A percentile compares a stretch with the other conserved stretches of the same genome.
phyloP scores from a whole-genome alignment of 169 alveolate species.

The Eimeria acervulina region DNA sequence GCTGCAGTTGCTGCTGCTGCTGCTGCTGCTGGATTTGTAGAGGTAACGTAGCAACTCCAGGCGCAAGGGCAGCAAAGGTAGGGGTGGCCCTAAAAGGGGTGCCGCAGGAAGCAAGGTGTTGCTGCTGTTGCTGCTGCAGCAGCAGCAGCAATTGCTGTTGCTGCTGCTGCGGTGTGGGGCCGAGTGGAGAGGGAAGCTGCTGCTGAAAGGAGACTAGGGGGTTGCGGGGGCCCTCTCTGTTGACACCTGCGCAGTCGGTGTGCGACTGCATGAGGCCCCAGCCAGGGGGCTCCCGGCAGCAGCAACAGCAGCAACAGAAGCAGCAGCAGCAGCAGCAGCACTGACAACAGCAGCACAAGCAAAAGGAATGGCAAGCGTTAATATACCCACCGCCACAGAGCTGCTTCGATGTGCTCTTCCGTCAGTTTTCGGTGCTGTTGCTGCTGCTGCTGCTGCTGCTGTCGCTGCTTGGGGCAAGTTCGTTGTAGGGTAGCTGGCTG shows the following conservation, averaged over 20 bases:
- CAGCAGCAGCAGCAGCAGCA: neutral
- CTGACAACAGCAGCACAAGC: neutral
- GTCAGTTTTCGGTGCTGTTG: neutral
- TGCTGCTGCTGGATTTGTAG: conserved; percentile 11
- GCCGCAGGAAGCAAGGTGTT: neutral
- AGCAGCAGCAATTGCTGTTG: conserved; percentile 51
- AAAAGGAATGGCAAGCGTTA: neutral
- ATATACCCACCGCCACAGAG: neutral
- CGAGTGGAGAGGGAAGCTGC: neutral
- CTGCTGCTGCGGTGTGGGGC: conserved; percentile 58
- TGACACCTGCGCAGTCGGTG: conserved; percentile 20
- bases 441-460: neutral
- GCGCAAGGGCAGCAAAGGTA: neutral
- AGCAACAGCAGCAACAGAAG: neutral
- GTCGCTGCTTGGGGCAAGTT: neutral
- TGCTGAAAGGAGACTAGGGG: neutral
- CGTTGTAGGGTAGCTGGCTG: neutral
- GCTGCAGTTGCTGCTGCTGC: neutral
- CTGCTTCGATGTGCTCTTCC: neutral
- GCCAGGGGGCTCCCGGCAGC: conserved; percentile 61
- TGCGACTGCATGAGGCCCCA: conserved; percentile 55
- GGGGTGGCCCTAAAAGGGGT: neutral
- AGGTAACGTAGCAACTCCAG: neutral
- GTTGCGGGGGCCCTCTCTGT: neutral
- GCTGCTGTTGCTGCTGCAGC: conserved; percentile 39